Evolutionary conservation across 345 rosid species (phyloP).

Genomic region (Citrus trifoliata): DNA sequence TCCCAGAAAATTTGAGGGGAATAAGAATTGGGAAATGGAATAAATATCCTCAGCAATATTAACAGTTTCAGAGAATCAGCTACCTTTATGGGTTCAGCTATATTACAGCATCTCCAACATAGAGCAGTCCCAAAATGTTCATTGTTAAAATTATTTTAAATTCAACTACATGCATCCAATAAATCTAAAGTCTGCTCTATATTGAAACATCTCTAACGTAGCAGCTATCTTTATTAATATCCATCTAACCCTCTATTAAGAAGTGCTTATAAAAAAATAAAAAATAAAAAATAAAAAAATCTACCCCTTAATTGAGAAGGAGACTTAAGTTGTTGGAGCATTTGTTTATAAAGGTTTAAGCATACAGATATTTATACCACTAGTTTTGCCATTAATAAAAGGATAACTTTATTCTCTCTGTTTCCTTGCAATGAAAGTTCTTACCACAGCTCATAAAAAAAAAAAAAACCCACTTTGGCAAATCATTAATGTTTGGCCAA

Average conservation of each 20-base stretch:
- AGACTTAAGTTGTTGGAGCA: conserved; percentile 9
- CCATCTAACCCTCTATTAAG: neutral
- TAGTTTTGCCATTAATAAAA: conserved; percentile 3
- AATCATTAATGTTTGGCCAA: neutral
- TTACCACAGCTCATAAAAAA: neutral
- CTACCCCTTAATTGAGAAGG: neutral
- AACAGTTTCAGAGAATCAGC: neutral
- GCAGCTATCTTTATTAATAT: neutral
- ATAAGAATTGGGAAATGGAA: neutral
- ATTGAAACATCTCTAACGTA: too few species aligned
- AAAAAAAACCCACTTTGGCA: neutral
- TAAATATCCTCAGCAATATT: neutral
- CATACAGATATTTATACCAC: conserved; percentile 7
- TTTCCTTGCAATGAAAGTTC: neutral
- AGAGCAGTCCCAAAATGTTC: too few species aligned
- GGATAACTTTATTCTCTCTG: conserved; percentile 11
- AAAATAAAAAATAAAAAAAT: too few species aligned
- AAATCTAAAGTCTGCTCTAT: too few species aligned
- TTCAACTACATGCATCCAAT: too few species aligned
- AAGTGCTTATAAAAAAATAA: neutral
- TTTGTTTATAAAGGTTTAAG: neutral
- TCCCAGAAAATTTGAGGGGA: neutral
- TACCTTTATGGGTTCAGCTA: too few species aligned
- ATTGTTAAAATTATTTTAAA: too few species aligned
- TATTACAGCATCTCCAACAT: too few species aligned